These are phyloP conservation scores for Raffaelea ambrosiae DNA, from an alignment of 2,329 filamentous ascomycete genomes.

Conservation along the genomic window DNA sequence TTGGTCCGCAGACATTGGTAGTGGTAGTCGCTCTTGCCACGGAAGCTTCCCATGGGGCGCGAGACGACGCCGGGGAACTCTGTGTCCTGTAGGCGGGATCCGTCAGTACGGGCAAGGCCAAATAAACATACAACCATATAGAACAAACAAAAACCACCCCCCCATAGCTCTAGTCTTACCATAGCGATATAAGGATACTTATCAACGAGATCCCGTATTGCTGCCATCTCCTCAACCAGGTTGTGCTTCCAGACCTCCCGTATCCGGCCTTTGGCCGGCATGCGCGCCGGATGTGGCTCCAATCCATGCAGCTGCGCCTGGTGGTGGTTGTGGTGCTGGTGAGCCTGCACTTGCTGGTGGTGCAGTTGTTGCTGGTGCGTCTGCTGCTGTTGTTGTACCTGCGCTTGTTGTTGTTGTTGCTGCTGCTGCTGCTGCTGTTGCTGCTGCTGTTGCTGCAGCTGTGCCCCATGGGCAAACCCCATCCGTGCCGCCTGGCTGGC, in stretches of 20 bases:
- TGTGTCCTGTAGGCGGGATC: slow-evolving; percentile 59
- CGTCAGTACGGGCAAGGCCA: not conserved
- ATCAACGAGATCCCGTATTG: slow-evolving; percentile 73
- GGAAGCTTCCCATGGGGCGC: slow-evolving; percentile 87
- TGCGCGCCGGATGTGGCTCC: slow-evolving; percentile 45
- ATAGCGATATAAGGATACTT: slow-evolving; percentile 96
- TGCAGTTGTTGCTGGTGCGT: slow-evolving; percentile 33
- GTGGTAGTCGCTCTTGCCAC: slow-evolving; percentile 94
- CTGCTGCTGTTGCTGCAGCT: slow-evolving; percentile 49
- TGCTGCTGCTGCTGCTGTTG: slow-evolving; percentile 36
- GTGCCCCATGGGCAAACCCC: slow-evolving; percentile 70
- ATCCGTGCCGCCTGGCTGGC: slow-evolving; percentile 82
- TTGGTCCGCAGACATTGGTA: slow-evolving; percentile 97
- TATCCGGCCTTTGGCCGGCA: slow-evolving; percentile 68
- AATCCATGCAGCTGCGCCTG: slow-evolving; percentile 21
- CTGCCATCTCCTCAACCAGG: slow-evolving; percentile 80
- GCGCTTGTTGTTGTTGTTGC: slow-evolving; percentile 11
- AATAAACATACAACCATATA: not conserved
- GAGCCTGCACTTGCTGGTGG: slow-evolving; percentile 24
- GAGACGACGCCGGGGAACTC: slow-evolving; percentile 98
- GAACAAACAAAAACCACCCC: slow-evolving; percentile 6
- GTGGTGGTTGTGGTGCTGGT: slow-evolving; percentile 34
- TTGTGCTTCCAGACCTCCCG: slow-evolving; percentile 95
- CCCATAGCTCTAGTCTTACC: slow-evolving; percentile 54
- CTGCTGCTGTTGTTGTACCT: slow-evolving; percentile 7